Evolutionary conservation across 495 filamentous ascomycete genomes (phyloP).

Genomic region (Parachaetomium inaequale): DNA sequence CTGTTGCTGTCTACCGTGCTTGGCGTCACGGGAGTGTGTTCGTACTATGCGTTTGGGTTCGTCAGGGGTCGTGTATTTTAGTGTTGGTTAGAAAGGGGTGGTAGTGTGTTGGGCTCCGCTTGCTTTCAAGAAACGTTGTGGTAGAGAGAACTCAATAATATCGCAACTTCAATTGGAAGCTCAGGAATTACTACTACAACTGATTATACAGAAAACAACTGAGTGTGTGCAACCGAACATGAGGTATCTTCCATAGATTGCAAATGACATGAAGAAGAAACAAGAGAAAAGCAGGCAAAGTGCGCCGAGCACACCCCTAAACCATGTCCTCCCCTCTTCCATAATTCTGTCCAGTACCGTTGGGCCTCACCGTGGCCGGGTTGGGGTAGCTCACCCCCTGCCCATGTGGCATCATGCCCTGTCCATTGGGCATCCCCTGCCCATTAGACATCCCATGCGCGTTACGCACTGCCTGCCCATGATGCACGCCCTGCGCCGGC

Average conservation of each 20-base stretch:
- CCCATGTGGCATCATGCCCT: not conserved
- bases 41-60: constrained; percentile 3
- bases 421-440: not conserved
- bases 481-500: not conserved
- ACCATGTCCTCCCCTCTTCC: not conserved
- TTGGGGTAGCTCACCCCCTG: not conserved
- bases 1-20: not conserved
- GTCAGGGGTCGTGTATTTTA: not conserved
- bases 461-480: not conserved
- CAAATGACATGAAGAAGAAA: no score
- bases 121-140: no score
- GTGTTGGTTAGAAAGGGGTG: not conserved
- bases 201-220: no score
- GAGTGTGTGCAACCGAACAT: no score
- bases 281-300: no score
- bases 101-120: no score
- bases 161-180: no score
- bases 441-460: no score
- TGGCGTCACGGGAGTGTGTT: not conserved
- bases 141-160: no score
- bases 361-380: not conserved
- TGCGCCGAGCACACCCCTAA: no score
- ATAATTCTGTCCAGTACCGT: not conserved
- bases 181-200: no score
- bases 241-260: no score